Percentiles rank a stretch among this genome's conserved stretches.
These are phyloP conservation scores for Alternaria consortialis DNA, from an alignment of 2,329 filamentous ascomycete species.

Conservation along the genomic window DNA sequence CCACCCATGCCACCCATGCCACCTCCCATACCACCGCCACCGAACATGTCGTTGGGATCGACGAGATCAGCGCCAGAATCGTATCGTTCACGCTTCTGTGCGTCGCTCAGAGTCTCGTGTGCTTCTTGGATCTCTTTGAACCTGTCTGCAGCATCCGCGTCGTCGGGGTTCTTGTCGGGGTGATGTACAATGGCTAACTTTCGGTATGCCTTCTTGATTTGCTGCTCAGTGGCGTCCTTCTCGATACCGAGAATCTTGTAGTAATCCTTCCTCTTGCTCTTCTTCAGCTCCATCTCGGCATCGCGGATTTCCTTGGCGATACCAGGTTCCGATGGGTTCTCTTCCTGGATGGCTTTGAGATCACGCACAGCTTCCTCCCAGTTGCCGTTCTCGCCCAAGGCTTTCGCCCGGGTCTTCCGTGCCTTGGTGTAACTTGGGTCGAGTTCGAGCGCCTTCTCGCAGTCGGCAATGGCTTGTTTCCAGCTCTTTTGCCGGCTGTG, in stretches of 20 bases:
- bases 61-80: slow-evolving; percentile 92
- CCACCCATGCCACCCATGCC: slow-evolving; percentile 63
- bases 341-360: slow-evolving; percentile 84
- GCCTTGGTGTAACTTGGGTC: slow-evolving; percentile 90
- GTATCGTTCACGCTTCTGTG: slow-evolving; percentile 90
- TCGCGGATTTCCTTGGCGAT: slow-evolving; percentile 86
- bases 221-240: slow-evolving; percentile 82
- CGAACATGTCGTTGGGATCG: slow-evolving; percentile 87
- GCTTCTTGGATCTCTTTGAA: slow-evolving; percentile 99
- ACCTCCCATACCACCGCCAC: slow-evolving; percentile 56
- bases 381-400: slow-evolving; percentile 80
- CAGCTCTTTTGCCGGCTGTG: slow-evolving; percentile 85
- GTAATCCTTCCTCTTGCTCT: slow-evolving; percentile 96
- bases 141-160: slow-evolving; percentile 82
- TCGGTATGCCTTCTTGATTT: slow-evolving; percentile 97
- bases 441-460: slow-evolving; percentile 81
- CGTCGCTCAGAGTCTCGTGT: slow-evolving; percentile 93
- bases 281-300: slow-evolving; percentile 96
- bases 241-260: slow-evolving; percentile 94
- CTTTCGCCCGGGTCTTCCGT: slow-evolving; percentile 92
- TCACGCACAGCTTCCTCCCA: slow-evolving; percentile 94
- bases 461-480: slow-evolving; percentile 82
- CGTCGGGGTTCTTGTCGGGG: slow-evolving; percentile 95
- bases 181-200: slow-evolving; percentile 94
- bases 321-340: slow-evolving; percentile 80